phyloP scores from a whole-genome alignment of 495 filamentous ascomycete genomes.

The Parathielavia hyrcaniae region DNA sequence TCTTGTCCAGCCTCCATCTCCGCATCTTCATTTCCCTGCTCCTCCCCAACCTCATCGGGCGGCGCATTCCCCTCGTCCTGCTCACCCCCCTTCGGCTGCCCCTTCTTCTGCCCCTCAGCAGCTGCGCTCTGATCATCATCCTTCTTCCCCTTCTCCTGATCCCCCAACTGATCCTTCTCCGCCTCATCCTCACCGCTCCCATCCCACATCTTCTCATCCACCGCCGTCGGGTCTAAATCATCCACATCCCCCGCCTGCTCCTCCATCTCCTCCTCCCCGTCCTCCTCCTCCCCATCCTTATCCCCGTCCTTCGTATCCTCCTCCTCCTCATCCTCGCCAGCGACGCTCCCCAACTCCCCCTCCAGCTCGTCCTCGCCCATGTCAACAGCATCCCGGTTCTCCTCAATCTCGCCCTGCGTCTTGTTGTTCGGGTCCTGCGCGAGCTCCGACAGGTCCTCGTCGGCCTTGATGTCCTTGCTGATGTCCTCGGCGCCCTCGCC shows the following conservation, averaged over 20 bases:
- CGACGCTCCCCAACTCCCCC: conserved; percentile 63
- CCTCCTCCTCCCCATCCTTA: conserved; percentile 37
- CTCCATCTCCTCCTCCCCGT: conserved; percentile 63
- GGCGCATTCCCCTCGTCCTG: conserved; percentile 54
- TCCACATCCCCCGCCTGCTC: conserved; percentile 86
- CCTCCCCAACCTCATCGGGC: conserved; percentile 54
- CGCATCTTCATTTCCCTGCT: conserved; percentile 53
- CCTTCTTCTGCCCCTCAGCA: conserved; percentile 52
- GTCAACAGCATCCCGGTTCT: conserved; percentile 82
- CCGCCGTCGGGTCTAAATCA: conserved; percentile 76
- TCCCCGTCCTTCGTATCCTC: conserved; percentile 46
- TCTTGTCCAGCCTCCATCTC: conserved; percentile 63
- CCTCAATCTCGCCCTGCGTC: conserved; percentile 64
- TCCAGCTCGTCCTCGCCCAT: conserved; percentile 90
- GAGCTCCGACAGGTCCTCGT: conserved; percentile 88
- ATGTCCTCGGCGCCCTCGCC: conserved; percentile 95
- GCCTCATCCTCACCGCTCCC: conserved; percentile 66
- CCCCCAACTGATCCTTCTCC: conserved; percentile 76
- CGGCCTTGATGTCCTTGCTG: conserved; percentile 87
- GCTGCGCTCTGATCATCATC: conserved; percentile 61
- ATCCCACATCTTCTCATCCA: conserved; percentile 99
- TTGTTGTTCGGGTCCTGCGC: conserved; percentile 73
- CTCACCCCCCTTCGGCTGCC: conserved; percentile 52
- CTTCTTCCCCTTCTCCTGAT: conserved; percentile 57
- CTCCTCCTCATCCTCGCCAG: conserved; percentile 51